phyloP scores from a whole-genome alignment of 2,329 filamentous ascomycete species.

The Colletotrichum sp. region DNA sequence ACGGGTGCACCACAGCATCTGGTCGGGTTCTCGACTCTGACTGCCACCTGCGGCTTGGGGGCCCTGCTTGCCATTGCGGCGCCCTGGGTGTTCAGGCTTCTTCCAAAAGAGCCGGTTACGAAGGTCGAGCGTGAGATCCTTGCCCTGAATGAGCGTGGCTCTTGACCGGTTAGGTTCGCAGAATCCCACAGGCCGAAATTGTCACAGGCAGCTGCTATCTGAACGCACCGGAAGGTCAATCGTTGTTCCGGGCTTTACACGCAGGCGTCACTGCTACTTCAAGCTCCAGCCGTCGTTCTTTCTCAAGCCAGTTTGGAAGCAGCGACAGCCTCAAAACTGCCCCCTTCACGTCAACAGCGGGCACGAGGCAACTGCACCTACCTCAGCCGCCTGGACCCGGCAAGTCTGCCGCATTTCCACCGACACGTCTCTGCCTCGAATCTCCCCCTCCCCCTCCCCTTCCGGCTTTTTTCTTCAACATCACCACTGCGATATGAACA shows the following conservation, averaged over 20 bases:
- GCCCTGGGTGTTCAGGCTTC: neutral
- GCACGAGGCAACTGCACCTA: neutral
- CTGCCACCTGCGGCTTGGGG: neutral
- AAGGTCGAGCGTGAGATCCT: neutral
- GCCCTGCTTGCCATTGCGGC: neutral
- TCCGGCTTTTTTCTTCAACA: neutral
- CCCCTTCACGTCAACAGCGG: neutral
- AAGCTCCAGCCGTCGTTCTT: neutral
- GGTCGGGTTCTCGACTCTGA: neutral
- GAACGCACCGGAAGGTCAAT: neutral
- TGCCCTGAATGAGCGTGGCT: neutral
- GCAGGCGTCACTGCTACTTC: neutral
- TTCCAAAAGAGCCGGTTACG: neutral
- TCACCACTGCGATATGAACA: neutral
- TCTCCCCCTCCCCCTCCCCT: neutral
- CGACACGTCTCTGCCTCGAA: neutral
- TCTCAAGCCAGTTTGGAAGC: neutral
- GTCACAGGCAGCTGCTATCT: too few species aligned
- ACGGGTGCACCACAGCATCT: constrained; percentile 8
- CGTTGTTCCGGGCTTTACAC: neutral
- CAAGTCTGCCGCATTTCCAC: neutral
- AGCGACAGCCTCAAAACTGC: neutral
- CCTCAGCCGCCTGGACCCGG: neutral
- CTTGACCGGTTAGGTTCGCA: neutral
- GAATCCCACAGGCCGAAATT: neutral